phyloP scores from a whole-genome alignment of 176 grass and related monocot species.

The Calamus simplicifolius region DNA sequence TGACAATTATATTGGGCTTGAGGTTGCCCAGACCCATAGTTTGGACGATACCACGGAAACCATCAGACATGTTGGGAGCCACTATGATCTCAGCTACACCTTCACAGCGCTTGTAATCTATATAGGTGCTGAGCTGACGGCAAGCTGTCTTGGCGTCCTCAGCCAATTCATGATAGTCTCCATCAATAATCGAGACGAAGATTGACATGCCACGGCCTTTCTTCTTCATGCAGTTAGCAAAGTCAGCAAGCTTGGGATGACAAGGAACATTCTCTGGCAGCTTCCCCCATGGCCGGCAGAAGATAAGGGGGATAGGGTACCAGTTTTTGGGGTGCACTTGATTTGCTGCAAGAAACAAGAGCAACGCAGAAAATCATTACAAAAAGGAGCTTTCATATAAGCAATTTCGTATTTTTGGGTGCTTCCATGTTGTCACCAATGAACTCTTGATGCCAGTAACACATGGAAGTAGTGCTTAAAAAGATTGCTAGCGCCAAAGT shows the following conservation, averaged over 20 bases:
- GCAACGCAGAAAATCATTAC: no score
- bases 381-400: no score
- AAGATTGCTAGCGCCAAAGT: no score
- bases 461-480: no score
- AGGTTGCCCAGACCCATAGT: neutral
- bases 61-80: conserved; percentile 30
- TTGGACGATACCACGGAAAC: neutral
- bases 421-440: no score
- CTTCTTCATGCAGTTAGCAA: conserved; percentile 98
- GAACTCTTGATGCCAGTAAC: no score
- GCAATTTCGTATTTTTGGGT: no score
- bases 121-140: conserved; percentile 75
- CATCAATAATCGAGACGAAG: conserved; percentile 88
- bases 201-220: conserved; percentile 98
- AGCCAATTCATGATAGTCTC: conserved; percentile 84
- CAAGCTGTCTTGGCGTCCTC: conserved; percentile 94
- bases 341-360: conserved; percentile 46
- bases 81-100: conserved; percentile 94
- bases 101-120: conserved; percentile 91
- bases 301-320: conserved; percentile 95
- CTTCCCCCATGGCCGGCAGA: conserved; percentile 99
- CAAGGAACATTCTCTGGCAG: conserved; percentile 95
- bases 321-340: conserved; percentile 99
- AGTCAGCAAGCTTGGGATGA: conserved; percentile 98
- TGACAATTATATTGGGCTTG: neutral